Evolutionary conservation across 169 alveolate genomes (phyloP), one percentile per base, ranked within the genome.

Genomic region (Plasmodium yoelii): DNA sequence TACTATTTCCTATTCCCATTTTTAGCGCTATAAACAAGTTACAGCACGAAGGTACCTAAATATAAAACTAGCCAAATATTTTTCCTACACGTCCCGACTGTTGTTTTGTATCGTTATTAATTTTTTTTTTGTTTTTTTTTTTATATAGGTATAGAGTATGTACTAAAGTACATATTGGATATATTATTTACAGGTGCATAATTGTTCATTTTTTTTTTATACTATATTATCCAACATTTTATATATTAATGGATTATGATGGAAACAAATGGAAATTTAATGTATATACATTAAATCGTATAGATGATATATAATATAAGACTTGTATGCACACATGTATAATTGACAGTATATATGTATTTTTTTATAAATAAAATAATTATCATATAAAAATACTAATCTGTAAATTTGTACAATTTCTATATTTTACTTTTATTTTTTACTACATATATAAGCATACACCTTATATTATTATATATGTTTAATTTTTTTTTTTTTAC

Each of bases 1-100:
- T 61, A 19, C n/a, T 22, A 28, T 26, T 56, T 42, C 12, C 8
- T 15, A n/a, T 42, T 19, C 56, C 65, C 44, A 12, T 26, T 67
- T 80, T 15, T 71, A 80, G 90, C 28, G 90, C 90, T 28, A 80
- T 80, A 80, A 67, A 15, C 82, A 53, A 80, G 64, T 28, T 80
- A 22, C 82, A 67, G 4, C 90, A 80, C 42, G 90, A 80, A 80
- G 90, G 90, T 80, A 47, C 18, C n/a, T 22, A 1, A 9, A 39
- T 42, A 39, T 39, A 68, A 51, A 34, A 51, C 7, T n/a, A 8
- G 59, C 47, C 39, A 34, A 34, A 34, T 34, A 1, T 3, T 3
- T 34, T 34, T 34, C 5, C 42, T 34, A 34, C 7, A 34, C 42
- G 5, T 7, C 42, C 42, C 6, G 42, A 34, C 42, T 34, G 42